Evolutionary conservation across 2,329 filamentous ascomycete species (phyloP).

Genomic region (Pseudogymnoascus sp.): DNA sequence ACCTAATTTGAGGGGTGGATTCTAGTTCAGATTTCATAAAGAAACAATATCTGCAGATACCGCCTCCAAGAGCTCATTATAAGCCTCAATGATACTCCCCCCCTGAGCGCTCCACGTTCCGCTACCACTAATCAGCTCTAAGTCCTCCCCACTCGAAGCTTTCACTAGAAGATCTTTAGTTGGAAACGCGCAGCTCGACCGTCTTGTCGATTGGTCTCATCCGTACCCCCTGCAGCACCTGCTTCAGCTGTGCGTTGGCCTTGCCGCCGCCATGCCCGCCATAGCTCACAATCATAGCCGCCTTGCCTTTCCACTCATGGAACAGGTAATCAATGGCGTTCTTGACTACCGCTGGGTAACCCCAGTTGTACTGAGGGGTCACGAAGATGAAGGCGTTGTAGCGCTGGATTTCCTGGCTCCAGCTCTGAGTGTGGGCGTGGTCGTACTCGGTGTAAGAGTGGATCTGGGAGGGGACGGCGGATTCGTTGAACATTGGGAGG

Average conservation of each 20-base stretch:
- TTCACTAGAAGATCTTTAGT: conserved; percentile 21
- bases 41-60: background rate
- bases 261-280: conserved; percentile 37
- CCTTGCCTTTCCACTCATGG: conserved; percentile 41
- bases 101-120: conserved; percentile 8
- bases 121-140: conserved; percentile 6
- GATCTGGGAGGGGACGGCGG: conserved; percentile 32
- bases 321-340: conserved; percentile 43
- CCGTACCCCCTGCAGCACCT: conserved; percentile 30
- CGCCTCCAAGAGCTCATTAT: conserved; percentile 1
- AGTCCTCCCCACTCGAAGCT: conserved; percentile 29
- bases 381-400: conserved; percentile 37
- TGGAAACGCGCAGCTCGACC: conserved; percentile 28
- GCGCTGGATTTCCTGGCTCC: conserved; percentile 31
- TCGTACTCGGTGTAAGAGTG: conserved; percentile 29
- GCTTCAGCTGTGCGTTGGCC: conserved; percentile 30
- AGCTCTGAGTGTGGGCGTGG: conserved; percentile 32
- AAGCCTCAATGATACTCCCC: background rate
- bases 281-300: conserved; percentile 40
- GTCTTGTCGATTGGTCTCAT: conserved; percentile 31
- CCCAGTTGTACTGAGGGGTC: conserved; percentile 41
- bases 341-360: conserved; percentile 38
- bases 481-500: conserved; percentile 35
- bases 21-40: background rate
- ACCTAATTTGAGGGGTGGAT: background rate